These are phyloP conservation scores for Yamadazyma paraphyllophila DNA, from an alignment of 805 yeast species.

Conservation along the genomic window DNA sequence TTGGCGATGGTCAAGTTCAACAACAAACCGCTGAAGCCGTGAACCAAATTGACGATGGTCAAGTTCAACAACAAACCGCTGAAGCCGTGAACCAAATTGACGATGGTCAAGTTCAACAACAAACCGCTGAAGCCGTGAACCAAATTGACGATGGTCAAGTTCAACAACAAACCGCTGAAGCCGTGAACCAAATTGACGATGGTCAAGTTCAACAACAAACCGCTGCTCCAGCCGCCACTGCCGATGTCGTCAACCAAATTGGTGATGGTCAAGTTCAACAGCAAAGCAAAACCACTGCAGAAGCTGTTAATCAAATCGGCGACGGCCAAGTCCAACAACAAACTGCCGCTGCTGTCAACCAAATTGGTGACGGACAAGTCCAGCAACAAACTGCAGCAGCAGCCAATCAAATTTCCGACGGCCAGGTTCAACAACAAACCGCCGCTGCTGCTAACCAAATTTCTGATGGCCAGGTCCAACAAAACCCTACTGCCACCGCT, in stretches of 20 bases:
- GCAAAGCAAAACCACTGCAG: conserved; percentile 23
- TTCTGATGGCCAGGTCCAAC: conserved; percentile 32
- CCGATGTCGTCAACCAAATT: conserved; percentile 26
- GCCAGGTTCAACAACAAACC: conserved; percentile 36
- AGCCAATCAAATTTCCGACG: conserved; percentile 40
- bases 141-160: conserved; percentile 26
- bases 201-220: conserved; percentile 44
- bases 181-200: conserved; percentile 41
- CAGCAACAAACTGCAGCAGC: conserved; percentile 26
- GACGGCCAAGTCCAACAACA: conserved; percentile 47
- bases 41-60: conserved; percentile 25
- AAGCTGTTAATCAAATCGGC: conserved; percentile 37
- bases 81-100: conserved; percentile 24
- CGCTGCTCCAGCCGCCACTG: conserved; percentile 28
- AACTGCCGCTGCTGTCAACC: conserved; percentile 26
- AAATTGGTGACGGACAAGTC: conserved; percentile 37
- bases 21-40: conserved; percentile 25
- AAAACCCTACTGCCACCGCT: conserved; percentile 19
- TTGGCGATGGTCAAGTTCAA: conserved; percentile 20
- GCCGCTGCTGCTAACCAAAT: conserved; percentile 29
- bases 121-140: conserved; percentile 19
- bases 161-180: conserved; percentile 21
- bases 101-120: conserved; percentile 17
- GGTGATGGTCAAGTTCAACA: conserved; percentile 19
- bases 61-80: conserved; percentile 24